A percentile compares a stretch with the other conserved stretches of the same genome.
These are phyloP conservation scores for Ascochyta lentis DNA, from an alignment of 2,329 filamentous ascomycete species.

Conservation along the genomic window DNA sequence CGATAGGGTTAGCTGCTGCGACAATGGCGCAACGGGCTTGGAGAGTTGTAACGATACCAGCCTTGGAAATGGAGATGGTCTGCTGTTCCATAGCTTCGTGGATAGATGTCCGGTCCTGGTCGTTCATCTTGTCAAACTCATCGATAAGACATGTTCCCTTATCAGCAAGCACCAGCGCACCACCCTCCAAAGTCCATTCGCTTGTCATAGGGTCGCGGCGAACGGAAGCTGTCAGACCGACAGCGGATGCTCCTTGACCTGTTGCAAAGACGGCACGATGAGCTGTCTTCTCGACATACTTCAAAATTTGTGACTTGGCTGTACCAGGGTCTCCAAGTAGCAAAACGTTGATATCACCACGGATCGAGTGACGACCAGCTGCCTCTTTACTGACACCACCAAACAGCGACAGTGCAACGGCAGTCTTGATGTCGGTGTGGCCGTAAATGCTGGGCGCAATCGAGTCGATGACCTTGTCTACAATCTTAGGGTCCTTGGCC, in stretches of 20 bases:
- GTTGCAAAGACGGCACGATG: slow-evolving; percentile 97
- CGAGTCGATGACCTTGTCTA: slow-evolving; percentile 90
- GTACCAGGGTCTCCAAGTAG: slow-evolving; percentile 97
- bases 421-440: slow-evolving; percentile 96
- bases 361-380: slow-evolving; percentile 86
- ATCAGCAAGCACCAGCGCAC: slow-evolving; percentile 92
- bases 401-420: slow-evolving; percentile 90
- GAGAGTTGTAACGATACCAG: slow-evolving; percentile 95
- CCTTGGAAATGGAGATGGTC: slow-evolving; percentile 98
- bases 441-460: slow-evolving; percentile 98
- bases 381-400: slow-evolving; percentile 91
- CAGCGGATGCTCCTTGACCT: slow-evolving; percentile 93
- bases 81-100: slow-evolving; percentile 99
- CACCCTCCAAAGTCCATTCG: slow-evolving; percentile 97
- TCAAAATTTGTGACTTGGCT: slow-evolving; percentile 95
- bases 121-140: slow-evolving; percentile 99
- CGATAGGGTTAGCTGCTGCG: slow-evolving; percentile 94
- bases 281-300: slow-evolving; percentile 97
- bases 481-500: slow-evolving; percentile 86
- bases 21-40: slow-evolving; percentile 97
- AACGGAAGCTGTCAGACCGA: slow-evolving; percentile 96
- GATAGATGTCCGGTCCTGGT: slow-evolving; percentile 96
- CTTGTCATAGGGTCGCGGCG: slow-evolving; percentile 92
- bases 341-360: slow-evolving; percentile 97
- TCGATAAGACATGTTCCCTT: slow-evolving; percentile 95